A percentile compares a stretch with the other conserved stretches of the same genome.
These are phyloP conservation scores for Hypoxylon rubiginosum DNA, from an alignment of 2,329 filamentous ascomycete species.

Conservation along the genomic window DNA sequence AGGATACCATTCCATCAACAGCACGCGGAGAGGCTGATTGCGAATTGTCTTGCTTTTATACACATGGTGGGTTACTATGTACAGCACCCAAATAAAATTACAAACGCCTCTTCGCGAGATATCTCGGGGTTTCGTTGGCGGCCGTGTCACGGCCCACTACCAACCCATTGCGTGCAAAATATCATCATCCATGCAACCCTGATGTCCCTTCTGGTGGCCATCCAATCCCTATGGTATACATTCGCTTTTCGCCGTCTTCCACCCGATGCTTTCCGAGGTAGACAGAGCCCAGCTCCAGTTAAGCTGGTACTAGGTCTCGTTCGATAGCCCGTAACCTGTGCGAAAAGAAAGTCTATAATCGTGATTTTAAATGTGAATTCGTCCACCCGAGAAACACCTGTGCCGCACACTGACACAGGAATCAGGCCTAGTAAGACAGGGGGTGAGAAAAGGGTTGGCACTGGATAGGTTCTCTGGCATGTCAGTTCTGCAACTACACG, in stretches of 20 bases:
- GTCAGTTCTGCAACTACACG: constrained; percentile 15
- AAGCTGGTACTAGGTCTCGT: constrained; percentile 25
- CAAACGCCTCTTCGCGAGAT: constrained; percentile 27
- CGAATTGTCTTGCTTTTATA: constrained; percentile 35
- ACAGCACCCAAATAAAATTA: constrained; percentile 41
- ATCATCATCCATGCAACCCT: constrained; percentile 29
- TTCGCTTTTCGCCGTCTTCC: constrained; percentile 27
- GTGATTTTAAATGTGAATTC: constrained; percentile 34
- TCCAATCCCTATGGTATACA: constrained; percentile 37
- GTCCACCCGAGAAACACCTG: constrained; percentile 15
- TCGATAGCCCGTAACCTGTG: constrained; percentile 19
- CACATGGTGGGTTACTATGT: constrained; percentile 40
- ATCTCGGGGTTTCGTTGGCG: constrained; percentile 30
- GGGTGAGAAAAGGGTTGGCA: constrained; percentile 19
- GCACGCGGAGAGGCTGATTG: not conserved
- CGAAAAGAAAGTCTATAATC: constrained; percentile 43
- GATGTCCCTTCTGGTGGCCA: constrained; percentile 33
- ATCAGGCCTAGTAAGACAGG: constrained; percentile 33
- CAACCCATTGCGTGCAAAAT: constrained; percentile 23
- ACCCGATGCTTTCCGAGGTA: constrained; percentile 19
- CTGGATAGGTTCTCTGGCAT: constrained; percentile 28
- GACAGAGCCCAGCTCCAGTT: constrained; percentile 26
- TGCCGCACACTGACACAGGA: constrained; percentile 24
- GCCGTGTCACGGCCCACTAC: constrained; percentile 23
- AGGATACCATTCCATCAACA: not conserved